Evolutionary conservation across 2,329 filamentous ascomycete genomes (phyloP).

Genomic region (Phoma herbarum): DNA sequence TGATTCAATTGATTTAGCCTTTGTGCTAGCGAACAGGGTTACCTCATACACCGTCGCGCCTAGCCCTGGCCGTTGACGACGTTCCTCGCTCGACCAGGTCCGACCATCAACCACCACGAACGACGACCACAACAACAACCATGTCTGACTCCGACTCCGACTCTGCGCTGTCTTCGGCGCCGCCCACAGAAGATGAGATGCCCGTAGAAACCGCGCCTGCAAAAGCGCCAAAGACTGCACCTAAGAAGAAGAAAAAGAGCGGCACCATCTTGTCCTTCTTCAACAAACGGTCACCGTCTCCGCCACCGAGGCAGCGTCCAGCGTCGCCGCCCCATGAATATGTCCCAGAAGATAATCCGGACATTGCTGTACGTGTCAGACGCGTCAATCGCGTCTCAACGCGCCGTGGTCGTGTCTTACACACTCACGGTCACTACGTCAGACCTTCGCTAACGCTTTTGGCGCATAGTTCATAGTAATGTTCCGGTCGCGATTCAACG

Average conservation of each 20-base stretch:
- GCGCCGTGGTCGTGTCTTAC: conserved; percentile 33
- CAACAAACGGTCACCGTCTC: conserved; percentile 53
- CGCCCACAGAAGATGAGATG: conserved; percentile 67
- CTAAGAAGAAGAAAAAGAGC: conserved; percentile 46
- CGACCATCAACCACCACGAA: conserved; percentile 32
- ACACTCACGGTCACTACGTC: conserved; percentile 9
- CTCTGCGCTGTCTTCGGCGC: conserved; percentile 65
- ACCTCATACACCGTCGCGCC: conserved; percentile 44
- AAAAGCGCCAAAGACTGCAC: conserved; percentile 36
- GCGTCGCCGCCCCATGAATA: conserved; percentile 91
- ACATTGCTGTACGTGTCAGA: conserved; percentile 81
- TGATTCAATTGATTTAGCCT: conserved; percentile 29
- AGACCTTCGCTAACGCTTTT: conserved; percentile 44
- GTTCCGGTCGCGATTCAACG: conserved; percentile 93
- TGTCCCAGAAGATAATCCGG: conserved; percentile 86
- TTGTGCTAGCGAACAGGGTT: conserved; percentile 45
- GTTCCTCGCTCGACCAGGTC: conserved; percentile 29
- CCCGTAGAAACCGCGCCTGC: conserved; percentile 35
- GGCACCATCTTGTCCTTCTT: conserved; percentile 49
- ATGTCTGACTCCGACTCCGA: conserved; percentile 67
- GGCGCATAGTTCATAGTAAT: conserved; percentile 87
- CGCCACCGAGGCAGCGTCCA: conserved; percentile 75
- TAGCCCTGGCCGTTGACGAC: conserved; percentile 35
- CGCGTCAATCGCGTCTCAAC: conserved; percentile 51
- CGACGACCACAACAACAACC: conserved; percentile 42